A percentile compares a stretch with the other conserved stretches of the same genome.
phyloP scores from a whole-genome alignment of 352 stramenopile species.

The Phytophthora tubulina region DNA sequence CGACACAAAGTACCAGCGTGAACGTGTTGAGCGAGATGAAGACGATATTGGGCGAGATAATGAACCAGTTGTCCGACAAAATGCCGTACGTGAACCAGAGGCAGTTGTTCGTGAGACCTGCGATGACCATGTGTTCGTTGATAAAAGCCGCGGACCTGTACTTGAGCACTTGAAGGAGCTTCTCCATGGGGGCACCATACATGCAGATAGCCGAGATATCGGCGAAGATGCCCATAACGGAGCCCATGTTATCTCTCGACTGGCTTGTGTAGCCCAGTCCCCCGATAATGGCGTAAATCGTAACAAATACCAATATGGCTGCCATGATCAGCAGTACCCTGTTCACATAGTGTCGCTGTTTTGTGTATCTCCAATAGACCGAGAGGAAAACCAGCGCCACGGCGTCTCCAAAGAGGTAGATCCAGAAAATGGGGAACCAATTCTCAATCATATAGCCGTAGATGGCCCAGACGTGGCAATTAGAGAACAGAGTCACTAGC shows the following conservation, averaged over 20 bases:
- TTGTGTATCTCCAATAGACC: constrained; percentile 43
- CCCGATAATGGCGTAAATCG: constrained; percentile 40
- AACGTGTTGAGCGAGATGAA: constrained; percentile 43
- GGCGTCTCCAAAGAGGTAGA: constrained; percentile 46
- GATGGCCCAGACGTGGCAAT: constrained; percentile 51
- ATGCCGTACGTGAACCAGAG: constrained; percentile 49
- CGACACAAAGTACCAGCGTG: constrained; percentile 33
- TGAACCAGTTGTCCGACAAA: constrained; percentile 47
- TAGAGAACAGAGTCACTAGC: constrained; percentile 57
- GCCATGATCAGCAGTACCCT: constrained; percentile 23
- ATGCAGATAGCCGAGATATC: constrained; percentile 40
- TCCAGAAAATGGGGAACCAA: constrained; percentile 57
- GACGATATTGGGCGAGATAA: constrained; percentile 41
- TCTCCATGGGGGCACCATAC: constrained; percentile 38
- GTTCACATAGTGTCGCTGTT: constrained; percentile 35
- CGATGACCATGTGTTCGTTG: constrained; percentile 40
- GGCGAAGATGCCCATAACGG: constrained; percentile 36
- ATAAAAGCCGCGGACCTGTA: constrained; percentile 36
- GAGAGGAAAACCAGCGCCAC: constrained; percentile 38
- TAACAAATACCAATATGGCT: constrained; percentile 33
- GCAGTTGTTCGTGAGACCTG: constrained; percentile 33
- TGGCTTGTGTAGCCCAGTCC: constrained; percentile 40
- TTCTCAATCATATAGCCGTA: constrained; percentile 51
- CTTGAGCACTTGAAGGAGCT: constrained; percentile 38
- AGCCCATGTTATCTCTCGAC: constrained; percentile 21